A percentile compares a stretch with the other conserved stretches of the same genome.
Evolutionary conservation across 2,329 filamentous ascomycete species (phyloP).

Genomic region (Penicillium sp.): DNA sequence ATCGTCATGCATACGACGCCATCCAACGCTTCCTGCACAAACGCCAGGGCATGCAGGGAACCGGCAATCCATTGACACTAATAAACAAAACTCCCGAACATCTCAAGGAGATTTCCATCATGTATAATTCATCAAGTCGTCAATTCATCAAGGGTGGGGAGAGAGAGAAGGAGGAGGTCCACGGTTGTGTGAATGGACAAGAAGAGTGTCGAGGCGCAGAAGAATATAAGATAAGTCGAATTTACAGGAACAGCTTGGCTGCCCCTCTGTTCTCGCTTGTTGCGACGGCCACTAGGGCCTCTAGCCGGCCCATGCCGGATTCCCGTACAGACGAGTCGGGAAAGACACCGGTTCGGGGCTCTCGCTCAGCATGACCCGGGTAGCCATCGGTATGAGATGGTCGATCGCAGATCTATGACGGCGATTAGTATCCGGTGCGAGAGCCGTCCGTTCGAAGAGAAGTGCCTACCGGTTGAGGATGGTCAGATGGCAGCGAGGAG

Average conservation of each 20-base stretch:
- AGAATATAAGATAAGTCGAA: constrained; percentile 5
- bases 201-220: neutral
- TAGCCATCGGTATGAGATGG: constrained; percentile 29
- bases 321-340: constrained; percentile 27
- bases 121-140: constrained; percentile 38
- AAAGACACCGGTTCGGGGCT: constrained; percentile 28
- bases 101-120: constrained; percentile 18
- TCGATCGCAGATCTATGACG: constrained; percentile 34
- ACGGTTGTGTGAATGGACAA: neutral
- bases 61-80: constrained; percentile 9
- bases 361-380: constrained; percentile 25
- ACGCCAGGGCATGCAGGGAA: constrained; percentile 31
- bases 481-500: constrained; percentile 32
- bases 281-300: constrained; percentile 49
- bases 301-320: constrained; percentile 45
- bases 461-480: constrained; percentile 41
- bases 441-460: constrained; percentile 23
- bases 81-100: constrained; percentile 26
- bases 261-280: constrained; percentile 44
- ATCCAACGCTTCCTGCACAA: constrained; percentile 26
- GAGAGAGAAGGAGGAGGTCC: neutral
- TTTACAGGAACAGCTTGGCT: constrained; percentile 32
- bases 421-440: constrained; percentile 28
- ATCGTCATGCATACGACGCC: constrained; percentile 33
- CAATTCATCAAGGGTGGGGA: constrained; percentile 28